Evolutionary conservation across 805 yeast species (phyloP).

Genomic region (Hanseniaspora mollemarum): DNA sequence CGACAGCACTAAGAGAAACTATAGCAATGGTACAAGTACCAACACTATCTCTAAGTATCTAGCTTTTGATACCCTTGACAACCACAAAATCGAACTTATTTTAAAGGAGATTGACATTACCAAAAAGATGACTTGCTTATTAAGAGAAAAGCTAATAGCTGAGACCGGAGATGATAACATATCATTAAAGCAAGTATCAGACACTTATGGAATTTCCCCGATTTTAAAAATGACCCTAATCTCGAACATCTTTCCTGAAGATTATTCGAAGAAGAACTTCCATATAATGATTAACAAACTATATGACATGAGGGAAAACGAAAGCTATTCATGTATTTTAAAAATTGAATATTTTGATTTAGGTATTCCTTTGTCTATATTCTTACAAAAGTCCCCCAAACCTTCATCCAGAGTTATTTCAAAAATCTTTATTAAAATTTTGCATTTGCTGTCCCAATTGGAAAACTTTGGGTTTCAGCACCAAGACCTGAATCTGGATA

Average conservation of each 20-base stretch:
- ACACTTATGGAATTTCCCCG: constrained; percentile 12
- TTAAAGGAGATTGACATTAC: constrained; percentile 13
- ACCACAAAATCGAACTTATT: constrained; percentile 7
- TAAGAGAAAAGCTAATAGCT: constrained; percentile 7
- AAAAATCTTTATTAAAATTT: constrained; percentile 45
- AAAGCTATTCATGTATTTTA: constrained; percentile 21
- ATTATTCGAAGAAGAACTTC: constrained; percentile 20
- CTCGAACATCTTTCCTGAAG: constrained; percentile 16
- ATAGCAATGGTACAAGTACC: background rate
- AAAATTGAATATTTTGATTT: constrained; percentile 24
- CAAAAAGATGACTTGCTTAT: constrained; percentile 10
- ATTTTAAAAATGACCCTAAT: constrained; percentile 13
- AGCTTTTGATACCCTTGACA: constrained; percentile 14
- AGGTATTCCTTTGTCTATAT: constrained; percentile 23
- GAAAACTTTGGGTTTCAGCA: constrained; percentile 56
- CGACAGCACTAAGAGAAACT: background rate
- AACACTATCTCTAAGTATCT: constrained; percentile 6
- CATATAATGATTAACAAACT: constrained; percentile 13
- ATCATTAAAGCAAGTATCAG: constrained; percentile 4
- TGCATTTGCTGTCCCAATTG: constrained; percentile 38
- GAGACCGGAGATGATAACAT: background rate
- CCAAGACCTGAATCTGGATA: constrained; percentile 58
- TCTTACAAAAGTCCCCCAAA: constrained; percentile 28
- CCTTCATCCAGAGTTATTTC: constrained; percentile 16
- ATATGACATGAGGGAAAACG: background rate